Evolutionary conservation across 495 filamentous ascomycete genomes (phyloP).

Genomic region (Xylaria nigripes): DNA sequence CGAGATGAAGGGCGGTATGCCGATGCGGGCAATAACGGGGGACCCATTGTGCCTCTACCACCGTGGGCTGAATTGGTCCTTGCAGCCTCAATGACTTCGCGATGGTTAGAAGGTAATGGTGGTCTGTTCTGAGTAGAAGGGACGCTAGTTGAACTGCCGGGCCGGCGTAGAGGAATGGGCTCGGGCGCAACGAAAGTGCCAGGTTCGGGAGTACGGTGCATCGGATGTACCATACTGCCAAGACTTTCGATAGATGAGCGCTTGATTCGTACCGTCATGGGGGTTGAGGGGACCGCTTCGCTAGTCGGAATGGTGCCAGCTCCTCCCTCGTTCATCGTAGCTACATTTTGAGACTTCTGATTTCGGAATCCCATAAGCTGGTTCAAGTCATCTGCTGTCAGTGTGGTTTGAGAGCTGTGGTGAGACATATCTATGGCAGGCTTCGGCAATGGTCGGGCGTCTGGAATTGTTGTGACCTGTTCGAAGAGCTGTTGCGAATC

Average conservation of each 20-base stretch:
- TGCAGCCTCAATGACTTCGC: conserved; percentile 75
- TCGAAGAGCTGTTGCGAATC: conserved; percentile 36
- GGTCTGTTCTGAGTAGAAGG: conserved; percentile 38
- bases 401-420: conserved; percentile 63
- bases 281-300: conserved; percentile 13
- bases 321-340: conserved; percentile 12
- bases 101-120: conserved; percentile 74
- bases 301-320: conserved; percentile 12
- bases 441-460: conserved; percentile 28
- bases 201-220: conserved; percentile 23
- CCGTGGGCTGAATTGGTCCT: conserved; percentile 41
- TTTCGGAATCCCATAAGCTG: conserved; percentile 44
- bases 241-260: conserved; percentile 32
- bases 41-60: conserved; percentile 63
- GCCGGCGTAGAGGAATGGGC: conserved; percentile 37
- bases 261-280: conserved; percentile 28
- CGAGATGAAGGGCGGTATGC: conserved; percentile 52
- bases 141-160: conserved; percentile 62
- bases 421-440: conserved; percentile 42
- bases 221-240: conserved; percentile 31
- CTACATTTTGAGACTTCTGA: conserved; percentile 4
- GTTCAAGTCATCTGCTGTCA: conserved; percentile 67
- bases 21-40: conserved; percentile 75
- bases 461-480: conserved; percentile 34
- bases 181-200: conserved; percentile 18